Conservation (phyloP, 2,329 filamentous ascomycete species). For the Pseudonectria foliicola region DNA sequence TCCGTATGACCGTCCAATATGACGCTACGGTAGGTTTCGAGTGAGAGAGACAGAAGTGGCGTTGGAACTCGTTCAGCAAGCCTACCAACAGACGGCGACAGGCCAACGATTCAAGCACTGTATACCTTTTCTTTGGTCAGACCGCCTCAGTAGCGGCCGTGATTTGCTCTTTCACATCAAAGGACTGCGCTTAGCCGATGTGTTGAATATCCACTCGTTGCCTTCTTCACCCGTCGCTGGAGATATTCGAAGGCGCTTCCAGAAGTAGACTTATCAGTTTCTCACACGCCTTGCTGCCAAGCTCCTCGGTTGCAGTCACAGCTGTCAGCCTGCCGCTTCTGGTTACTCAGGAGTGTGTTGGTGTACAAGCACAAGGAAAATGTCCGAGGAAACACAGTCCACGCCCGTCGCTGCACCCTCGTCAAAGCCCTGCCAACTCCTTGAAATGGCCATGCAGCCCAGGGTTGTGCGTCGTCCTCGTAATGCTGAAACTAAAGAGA, state of each 20-base stretch:
- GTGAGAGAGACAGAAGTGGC: constrained; percentile 8
- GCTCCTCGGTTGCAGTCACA: constrained; percentile 5
- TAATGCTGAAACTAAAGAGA: constrained; percentile 4
- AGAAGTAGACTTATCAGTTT: constrained; percentile 10
- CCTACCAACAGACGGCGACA: constrained; percentile 1
- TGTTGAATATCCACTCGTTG: constrained; percentile 2
- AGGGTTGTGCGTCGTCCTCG: constrained; percentile 3
- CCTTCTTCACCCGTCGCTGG: constrained; percentile 9
- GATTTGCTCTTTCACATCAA: constrained; percentile 5
- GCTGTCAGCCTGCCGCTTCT: constrained; percentile 18
- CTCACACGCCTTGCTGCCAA: not conserved
- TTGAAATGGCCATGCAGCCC: constrained; percentile 2
- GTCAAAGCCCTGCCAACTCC: constrained; percentile 8
- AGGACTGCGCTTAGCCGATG: constrained; percentile 13
- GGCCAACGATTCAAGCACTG: constrained; percentile 3
- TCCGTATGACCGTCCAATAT: constrained; percentile 18
- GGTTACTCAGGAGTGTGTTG: constrained; percentile 30
- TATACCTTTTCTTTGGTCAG: not conserved
- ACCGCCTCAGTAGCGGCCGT: constrained; percentile 4
- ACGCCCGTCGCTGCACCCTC: constrained; percentile 14
- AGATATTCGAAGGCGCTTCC: constrained; percentile 12
- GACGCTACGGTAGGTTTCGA: constrained; percentile 4
- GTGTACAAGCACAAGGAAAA: constrained; percentile 34
- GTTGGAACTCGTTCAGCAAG: constrained; percentile 6
- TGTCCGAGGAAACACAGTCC: constrained; percentile 30